Evolutionary conservation across 1,284 basidiomycete species (phyloP), one percentile per base, ranked within the genome.

Genomic region (Ganoderma multipileum): DNA sequence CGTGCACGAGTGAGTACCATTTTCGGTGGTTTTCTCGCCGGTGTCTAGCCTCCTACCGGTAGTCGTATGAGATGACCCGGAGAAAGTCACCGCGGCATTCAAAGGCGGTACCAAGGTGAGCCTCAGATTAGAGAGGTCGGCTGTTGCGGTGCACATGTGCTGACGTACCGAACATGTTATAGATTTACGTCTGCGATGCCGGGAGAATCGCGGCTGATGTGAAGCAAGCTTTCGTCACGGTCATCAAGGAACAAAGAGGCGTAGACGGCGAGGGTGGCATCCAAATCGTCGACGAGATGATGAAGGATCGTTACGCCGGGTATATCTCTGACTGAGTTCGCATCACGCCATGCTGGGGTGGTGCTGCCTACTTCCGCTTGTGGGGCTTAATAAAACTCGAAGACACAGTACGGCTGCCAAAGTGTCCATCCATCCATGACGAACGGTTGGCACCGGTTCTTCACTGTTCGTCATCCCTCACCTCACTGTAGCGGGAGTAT

Each of bases 131-230:
- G 8, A 18, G 26, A n/a, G 23, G 33, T 30, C n/a, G 11, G 14
- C 0, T n/a, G 18, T 3, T 36, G 33, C 18, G 52, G 52, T 30
- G n/a, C 20, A 16, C 30, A 11, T 30, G 18, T 28, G 33, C 55
- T 57, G 33, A 36, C 33, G 33, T 18, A 18, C 16, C 30, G n/a
- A 18, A 14, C 41, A n/a, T n/a, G 23, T 28, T 26, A 33, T 69
- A 83, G 81, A 81, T 85, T 70, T 86, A 81, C 72, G 81, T 84
- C 0, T 87, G 85, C 69, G 85, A 85, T 9, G 81, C 82, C 0
- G 75, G 77, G 16, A 74, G 72, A 38, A 76, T 82, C 3, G 79
- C 83, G 0, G 77, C 76, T 36, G 81, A 78, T 0, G 76, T 84
- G 44, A 82, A 81, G 68, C 71, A 75, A 8, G 76, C 75, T 26